A percentile compares a stretch with the other conserved stretches of the same genome.
These are phyloP conservation scores for Picochlorum sp. DNA, from an alignment of 139 green algal genomes.

Conservation along the genomic window DNA sequence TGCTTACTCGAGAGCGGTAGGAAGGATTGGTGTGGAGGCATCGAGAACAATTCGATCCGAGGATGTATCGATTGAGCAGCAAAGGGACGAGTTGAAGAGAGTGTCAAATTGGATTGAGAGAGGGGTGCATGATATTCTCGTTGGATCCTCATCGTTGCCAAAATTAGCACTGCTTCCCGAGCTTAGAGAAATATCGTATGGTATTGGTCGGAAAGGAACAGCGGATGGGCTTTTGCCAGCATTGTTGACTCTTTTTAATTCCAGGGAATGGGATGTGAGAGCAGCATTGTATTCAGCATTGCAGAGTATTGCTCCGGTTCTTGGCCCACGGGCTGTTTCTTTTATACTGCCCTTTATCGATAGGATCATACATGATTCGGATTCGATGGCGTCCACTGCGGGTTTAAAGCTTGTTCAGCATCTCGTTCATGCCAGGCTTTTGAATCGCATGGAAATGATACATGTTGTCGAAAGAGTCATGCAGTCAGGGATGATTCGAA, in stretches of 20 bases:
- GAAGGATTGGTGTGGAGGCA: not conserved
- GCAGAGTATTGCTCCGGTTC: slow-evolving; percentile 13
- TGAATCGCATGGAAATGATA: slow-evolving; percentile 38
- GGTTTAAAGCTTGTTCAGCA: slow-evolving; percentile 59
- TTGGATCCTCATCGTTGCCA: slow-evolving; percentile 39
- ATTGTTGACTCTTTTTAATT: slow-evolving; percentile 94
- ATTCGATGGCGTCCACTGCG: slow-evolving; percentile 50
- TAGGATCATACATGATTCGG: slow-evolving; percentile 55
- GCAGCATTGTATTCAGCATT: slow-evolving; percentile 16
- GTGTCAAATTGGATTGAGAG: slow-evolving; percentile 48
- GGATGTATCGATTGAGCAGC: slow-evolving; percentile 19
- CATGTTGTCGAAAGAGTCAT: slow-evolving; percentile 25
- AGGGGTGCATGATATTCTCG: slow-evolving; percentile 71
- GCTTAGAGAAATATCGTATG: slow-evolving; percentile 27
- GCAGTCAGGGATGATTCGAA: not conserved
- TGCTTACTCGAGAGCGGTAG: not conserved
- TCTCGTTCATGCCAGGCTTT: slow-evolving; percentile 13
- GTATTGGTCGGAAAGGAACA: slow-evolving; percentile 45
- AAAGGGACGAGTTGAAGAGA: slow-evolving; percentile 25
- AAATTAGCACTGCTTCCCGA: slow-evolving; percentile 54
- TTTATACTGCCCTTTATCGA: slow-evolving; percentile 91
- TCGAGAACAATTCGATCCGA: not conserved
- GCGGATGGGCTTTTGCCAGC: slow-evolving; percentile 82
- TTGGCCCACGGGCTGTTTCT: slow-evolving; percentile 48
- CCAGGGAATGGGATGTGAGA: slow-evolving; percentile 61